These are phyloP conservation scores for Nitzschia sp. DNA, from an alignment of 108 stramenopile species.

Conservation along the genomic window DNA sequence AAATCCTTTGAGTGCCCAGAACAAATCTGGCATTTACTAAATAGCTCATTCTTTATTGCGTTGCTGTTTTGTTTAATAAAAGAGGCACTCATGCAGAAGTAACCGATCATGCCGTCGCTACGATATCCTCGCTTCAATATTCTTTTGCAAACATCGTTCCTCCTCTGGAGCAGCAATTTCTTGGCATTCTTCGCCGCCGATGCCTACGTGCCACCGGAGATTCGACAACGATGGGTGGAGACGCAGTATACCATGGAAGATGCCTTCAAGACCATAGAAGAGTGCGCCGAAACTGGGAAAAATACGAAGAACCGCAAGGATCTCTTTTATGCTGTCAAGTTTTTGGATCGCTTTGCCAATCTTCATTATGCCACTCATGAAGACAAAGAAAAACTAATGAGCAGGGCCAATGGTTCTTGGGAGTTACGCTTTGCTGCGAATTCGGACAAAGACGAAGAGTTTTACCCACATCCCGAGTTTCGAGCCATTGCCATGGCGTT, in stretches of 20 bases:
- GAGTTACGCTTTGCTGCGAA: slow-evolving; percentile 3
- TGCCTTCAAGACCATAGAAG: slow-evolving; percentile 9
- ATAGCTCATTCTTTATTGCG: too few relatives aligned
- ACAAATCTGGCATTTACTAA: too few relatives aligned
- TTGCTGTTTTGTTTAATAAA: too few relatives aligned
- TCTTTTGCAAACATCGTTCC: too few relatives aligned
- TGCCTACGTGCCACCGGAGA: slow-evolving; percentile 12
- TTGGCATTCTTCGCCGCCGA: background rate
- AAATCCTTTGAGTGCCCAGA: too few relatives aligned
- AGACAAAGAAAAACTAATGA: background rate
- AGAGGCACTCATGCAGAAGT: too few relatives aligned
- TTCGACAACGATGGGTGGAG: slow-evolving; percentile 11
- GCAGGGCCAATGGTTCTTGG: slow-evolving; percentile 12
- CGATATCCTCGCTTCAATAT: too few relatives aligned
- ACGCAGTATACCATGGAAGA: slow-evolving; percentile 3
- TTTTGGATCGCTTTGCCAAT: slow-evolving; percentile 2
- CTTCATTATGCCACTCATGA: background rate
- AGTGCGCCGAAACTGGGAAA: background rate
- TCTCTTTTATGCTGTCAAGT: slow-evolving; percentile 15
- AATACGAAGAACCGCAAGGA: background rate
- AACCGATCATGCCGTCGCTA: too few relatives aligned
- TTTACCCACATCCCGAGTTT: slow-evolving; percentile 14
- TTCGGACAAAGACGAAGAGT: slow-evolving; percentile 1
- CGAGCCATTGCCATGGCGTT: slow-evolving; percentile 14
- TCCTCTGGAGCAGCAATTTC: too few relatives aligned